Conservation (phyloP, 805 yeast species). For the Martiniozyma abietophila region DNA sequence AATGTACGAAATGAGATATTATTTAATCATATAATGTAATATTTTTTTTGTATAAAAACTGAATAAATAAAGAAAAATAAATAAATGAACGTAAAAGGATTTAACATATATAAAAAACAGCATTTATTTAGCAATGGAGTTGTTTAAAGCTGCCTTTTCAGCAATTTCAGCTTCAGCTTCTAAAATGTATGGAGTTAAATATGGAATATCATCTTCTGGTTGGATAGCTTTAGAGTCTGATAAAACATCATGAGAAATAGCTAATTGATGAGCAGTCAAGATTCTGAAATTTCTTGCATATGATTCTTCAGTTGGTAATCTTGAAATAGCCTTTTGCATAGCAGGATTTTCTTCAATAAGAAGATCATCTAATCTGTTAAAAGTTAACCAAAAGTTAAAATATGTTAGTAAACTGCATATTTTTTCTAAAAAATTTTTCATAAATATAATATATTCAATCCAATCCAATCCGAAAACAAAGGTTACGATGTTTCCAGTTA, state of each 20-base stretch:
- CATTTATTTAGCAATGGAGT: conserved; percentile 37
- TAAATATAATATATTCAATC: too few relatives aligned
- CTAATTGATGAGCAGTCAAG: conserved; percentile 83
- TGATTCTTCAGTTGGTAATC: conserved; percentile 76
- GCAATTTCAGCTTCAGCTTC: conserved; percentile 90
- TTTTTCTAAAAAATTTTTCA: too few relatives aligned
- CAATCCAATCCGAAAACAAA: too few relatives aligned
- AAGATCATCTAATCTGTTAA: conserved; percentile 68
- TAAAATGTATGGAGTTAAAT: conserved; percentile 78
- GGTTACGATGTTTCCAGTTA: too few relatives aligned
- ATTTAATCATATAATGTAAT: background rate
- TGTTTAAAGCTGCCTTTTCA: conserved; percentile 85
- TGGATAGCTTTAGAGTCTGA: conserved; percentile 72
- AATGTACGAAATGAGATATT: too few relatives aligned
- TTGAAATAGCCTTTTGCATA: conserved; percentile 76
- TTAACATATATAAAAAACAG: background rate
- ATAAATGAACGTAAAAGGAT: background rate
- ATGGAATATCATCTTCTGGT: conserved; percentile 73
- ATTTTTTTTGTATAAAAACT: conserved; percentile 2
- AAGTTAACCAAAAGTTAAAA: background rate
- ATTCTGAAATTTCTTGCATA: conserved; percentile 92
- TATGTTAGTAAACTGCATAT: background rate
- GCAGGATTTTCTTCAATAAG: conserved; percentile 79
- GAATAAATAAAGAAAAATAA: conserved; percentile 1
- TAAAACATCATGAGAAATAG: conserved; percentile 74